Conservation (phyloP, 768 basidiomycete genomes). For the Hygrocybe coccinea region DNA sequence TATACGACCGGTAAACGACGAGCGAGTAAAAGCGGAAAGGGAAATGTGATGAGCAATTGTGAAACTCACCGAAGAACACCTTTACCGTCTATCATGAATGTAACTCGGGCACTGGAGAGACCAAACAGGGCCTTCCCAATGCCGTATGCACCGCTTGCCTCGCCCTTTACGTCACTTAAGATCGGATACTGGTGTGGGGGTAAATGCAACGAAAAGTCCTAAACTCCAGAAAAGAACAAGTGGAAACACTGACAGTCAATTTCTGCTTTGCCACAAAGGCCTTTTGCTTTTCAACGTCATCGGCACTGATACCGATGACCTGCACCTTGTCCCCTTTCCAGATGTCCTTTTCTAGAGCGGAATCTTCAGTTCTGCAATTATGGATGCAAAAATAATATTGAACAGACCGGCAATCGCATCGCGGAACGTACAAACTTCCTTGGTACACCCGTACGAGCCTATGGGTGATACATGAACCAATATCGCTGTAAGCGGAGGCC, state of each 20-base stretch:
- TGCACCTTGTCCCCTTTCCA: slow-evolving; percentile 62
- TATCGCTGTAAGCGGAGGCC: background rate
- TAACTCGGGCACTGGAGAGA: slow-evolving; percentile 55
- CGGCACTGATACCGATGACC: slow-evolving; percentile 71
- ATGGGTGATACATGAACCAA: background rate
- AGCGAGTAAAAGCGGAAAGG: background rate
- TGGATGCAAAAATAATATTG: slow-evolving; percentile 4
- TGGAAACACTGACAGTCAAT: slow-evolving; percentile 45
- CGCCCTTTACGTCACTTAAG: slow-evolving; percentile 63
- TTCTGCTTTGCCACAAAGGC: slow-evolving; percentile 67
- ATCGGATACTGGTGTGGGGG: slow-evolving; percentile 60
- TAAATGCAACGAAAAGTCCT: background rate
- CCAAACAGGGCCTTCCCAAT: slow-evolving; percentile 69
- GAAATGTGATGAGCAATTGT: background rate
- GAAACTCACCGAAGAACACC: slow-evolving; percentile 59
- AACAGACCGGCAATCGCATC: slow-evolving; percentile 64
- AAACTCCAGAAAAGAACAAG: no score
- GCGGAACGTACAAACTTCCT: slow-evolving; percentile 76
- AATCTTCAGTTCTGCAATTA: background rate
- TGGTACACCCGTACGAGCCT: slow-evolving; percentile 77
- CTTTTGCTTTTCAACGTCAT: slow-evolving; percentile 69
- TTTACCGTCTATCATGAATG: slow-evolving; percentile 70
- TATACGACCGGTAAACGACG: no score
- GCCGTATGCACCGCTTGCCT: slow-evolving; percentile 57
- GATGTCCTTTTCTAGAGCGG: slow-evolving; percentile 48